These are phyloP conservation scores for Coprinopsis strossmayeri DNA, from an alignment of 768 basidiomycete species.

Conservation along the genomic window DNA sequence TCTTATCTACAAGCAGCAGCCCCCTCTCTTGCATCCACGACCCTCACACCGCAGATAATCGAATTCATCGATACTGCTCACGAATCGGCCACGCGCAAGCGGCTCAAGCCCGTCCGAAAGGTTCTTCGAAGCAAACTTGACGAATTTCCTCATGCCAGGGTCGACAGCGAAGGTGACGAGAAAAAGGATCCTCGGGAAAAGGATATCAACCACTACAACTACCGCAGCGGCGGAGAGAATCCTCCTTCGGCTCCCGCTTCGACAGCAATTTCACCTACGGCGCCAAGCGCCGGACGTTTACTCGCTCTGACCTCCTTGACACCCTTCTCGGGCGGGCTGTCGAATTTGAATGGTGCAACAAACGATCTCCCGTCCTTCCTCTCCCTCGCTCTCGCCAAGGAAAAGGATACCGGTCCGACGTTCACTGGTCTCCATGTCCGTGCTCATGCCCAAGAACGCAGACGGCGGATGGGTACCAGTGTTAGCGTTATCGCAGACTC, in stretches of 20 bases:
- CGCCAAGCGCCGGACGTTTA: slow-evolving; percentile 17
- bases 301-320: slow-evolving; percentile 13
- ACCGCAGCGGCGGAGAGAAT: slow-evolving; percentile 3
- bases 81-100: slow-evolving; percentile 22
- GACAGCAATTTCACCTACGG: background rate
- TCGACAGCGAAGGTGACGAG: slow-evolving; percentile 23
- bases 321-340: slow-evolving; percentile 18
- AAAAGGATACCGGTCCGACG: slow-evolving; percentile 3
- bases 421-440: slow-evolving; percentile 6
- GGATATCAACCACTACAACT: background rate
- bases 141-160: slow-evolving; percentile 28
- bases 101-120: slow-evolving; percentile 39
- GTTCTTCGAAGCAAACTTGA: slow-evolving; percentile 58
- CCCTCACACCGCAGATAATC: slow-evolving; percentile 34
- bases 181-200: background rate
- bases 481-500: slow-evolving; percentile 5
- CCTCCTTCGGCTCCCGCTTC: background rate
- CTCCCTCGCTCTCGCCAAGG: slow-evolving; percentile 11
- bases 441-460: slow-evolving; percentile 5
- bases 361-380: slow-evolving; percentile 50
- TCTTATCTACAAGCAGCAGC: slow-evolving; percentile 27
- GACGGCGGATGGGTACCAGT: slow-evolving; percentile 11
- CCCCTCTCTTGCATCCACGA: slow-evolving; percentile 13
- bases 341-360: slow-evolving; percentile 39
- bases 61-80: slow-evolving; percentile 42